Evolutionary conservation across 179 eudicot species (phyloP).

Genomic region (Monotropa hypopitys): DNA sequence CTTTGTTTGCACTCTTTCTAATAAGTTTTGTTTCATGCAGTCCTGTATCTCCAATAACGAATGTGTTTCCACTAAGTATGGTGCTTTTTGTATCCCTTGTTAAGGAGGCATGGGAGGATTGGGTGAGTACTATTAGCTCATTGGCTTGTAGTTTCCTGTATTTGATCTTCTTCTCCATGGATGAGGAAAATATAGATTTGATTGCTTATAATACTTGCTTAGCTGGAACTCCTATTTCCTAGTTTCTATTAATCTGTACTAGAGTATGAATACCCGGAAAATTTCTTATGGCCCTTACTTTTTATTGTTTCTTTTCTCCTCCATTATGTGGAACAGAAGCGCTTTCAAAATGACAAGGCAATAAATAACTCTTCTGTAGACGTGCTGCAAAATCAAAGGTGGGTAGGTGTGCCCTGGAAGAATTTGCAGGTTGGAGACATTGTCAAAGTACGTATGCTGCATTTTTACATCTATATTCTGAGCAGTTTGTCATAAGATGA

Average conservation of each 20-base stretch:
- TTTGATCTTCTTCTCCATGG: not conserved
- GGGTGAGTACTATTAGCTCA: slow-evolving; percentile 53
- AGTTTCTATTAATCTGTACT: not conserved
- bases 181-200: not conserved
- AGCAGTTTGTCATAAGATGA: not conserved
- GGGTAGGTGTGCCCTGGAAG: slow-evolving; percentile 75
- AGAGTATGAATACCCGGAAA: not conserved
- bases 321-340: slow-evolving; percentile 52
- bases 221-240: not conserved
- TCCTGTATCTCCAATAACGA: slow-evolving; percentile 96
- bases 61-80: slow-evolving; percentile 74
- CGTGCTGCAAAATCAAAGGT: slow-evolving; percentile 50
- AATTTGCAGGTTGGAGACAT: slow-evolving; percentile 87
- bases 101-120: slow-evolving; percentile 98
- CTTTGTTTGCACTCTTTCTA: slow-evolving; percentile 4
- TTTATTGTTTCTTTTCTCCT: slow-evolving; percentile 5
- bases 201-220: not conserved
- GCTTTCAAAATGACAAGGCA: slow-evolving; percentile 79
- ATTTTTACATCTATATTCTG: not conserved
- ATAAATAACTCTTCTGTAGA: slow-evolving; percentile 71
- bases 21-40: slow-evolving; percentile 45
- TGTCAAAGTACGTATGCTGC: slow-evolving; percentile 51
- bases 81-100: slow-evolving; percentile 89
- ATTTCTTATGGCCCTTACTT: not conserved
- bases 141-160: not conserved